These are phyloP conservation scores for Arthrinium puccinioides DNA, from an alignment of 2,329 filamentous ascomycete genomes.

Conservation along the genomic window DNA sequence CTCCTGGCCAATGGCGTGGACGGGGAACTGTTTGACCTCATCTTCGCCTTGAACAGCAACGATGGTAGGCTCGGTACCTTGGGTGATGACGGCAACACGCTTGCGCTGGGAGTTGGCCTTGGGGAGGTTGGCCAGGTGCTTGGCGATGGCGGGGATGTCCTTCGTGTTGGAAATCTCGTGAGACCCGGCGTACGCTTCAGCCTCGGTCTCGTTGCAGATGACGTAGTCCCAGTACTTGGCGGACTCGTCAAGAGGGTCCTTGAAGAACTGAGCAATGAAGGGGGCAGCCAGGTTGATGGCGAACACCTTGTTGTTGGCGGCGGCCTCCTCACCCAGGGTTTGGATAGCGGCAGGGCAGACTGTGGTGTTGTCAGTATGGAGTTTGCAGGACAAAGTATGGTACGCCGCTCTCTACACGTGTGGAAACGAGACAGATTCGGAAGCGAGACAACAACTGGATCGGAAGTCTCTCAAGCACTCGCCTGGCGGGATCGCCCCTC, in stretches of 20 bases:
- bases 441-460: background rate
- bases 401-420: too few relatives aligned
- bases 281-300: slow-evolving; percentile 88
- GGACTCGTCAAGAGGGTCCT: slow-evolving; percentile 81
- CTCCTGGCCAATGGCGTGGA: slow-evolving; percentile 68
- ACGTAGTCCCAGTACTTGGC: slow-evolving; percentile 92
- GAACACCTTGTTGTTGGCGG: slow-evolving; percentile 82
- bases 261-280: slow-evolving; percentile 97
- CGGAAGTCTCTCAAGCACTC: slow-evolving; percentile 5
- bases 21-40: slow-evolving; percentile 68
- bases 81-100: slow-evolving; percentile 85
- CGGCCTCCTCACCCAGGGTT: slow-evolving; percentile 86
- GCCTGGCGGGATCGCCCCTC: too few relatives aligned
- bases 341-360: slow-evolving; percentile 87
- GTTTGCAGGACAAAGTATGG: too few relatives aligned
- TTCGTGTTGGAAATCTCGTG: slow-evolving; percentile 64
- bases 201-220: slow-evolving; percentile 96
- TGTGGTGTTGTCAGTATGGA: slow-evolving; percentile 13
- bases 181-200: slow-evolving; percentile 75
- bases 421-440: too few relatives aligned
- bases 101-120: slow-evolving; percentile 86
- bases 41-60: slow-evolving; percentile 69
- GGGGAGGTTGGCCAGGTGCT: slow-evolving; percentile 76
- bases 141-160: slow-evolving; percentile 78
- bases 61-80: slow-evolving; percentile 86